A percentile compares a stretch with the other conserved stretches of the same genome.
These are phyloP conservation scores for Westerdykella aurantiaca DNA, from an alignment of 2,329 filamentous ascomycete genomes.

Conservation along the genomic window DNA sequence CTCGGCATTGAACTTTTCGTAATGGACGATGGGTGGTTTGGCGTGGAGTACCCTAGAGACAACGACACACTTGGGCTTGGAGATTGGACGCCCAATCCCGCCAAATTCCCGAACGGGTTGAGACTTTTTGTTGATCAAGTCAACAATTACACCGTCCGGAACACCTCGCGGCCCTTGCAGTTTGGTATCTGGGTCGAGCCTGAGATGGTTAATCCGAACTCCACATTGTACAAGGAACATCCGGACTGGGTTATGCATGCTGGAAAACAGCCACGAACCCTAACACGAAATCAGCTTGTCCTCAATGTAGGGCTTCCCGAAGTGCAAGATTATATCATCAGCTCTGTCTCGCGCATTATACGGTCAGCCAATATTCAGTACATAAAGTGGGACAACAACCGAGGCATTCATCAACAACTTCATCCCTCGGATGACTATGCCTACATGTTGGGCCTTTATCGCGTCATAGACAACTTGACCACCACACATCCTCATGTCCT, in stretches of 20 bases:
- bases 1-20: slow-evolving; percentile 60
- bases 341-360: slow-evolving; percentile 50
- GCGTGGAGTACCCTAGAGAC: slow-evolving; percentile 54
- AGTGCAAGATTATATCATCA: slow-evolving; percentile 59
- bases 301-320: slow-evolving; percentile 56
- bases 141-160: slow-evolving; percentile 45
- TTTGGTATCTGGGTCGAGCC: slow-evolving; percentile 65
- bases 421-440: slow-evolving; percentile 50
- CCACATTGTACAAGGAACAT: slow-evolving; percentile 55
- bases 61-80: slow-evolving; percentile 56
- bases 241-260: slow-evolving; percentile 60
- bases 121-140: slow-evolving; percentile 48
- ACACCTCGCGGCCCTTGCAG: slow-evolving; percentile 46
- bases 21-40: slow-evolving; percentile 64
- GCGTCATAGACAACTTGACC: slow-evolving; percentile 56
- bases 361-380: slow-evolving; percentile 52
- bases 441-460: slow-evolving; percentile 61
- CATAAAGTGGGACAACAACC: slow-evolving; percentile 65
- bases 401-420: slow-evolving; percentile 56
- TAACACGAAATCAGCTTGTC: slow-evolving; percentile 55
- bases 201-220: slow-evolving; percentile 62
- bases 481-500: slow-evolving; percentile 56
- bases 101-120: slow-evolving; percentile 55
- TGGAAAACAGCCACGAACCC: slow-evolving; percentile 51
- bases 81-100: slow-evolving; percentile 57